Percentiles rank a stretch among this genome's conserved stretches.
phyloP scores from a whole-genome alignment of 140 eudicot genomes.

The Anethum foeniculum region DNA sequence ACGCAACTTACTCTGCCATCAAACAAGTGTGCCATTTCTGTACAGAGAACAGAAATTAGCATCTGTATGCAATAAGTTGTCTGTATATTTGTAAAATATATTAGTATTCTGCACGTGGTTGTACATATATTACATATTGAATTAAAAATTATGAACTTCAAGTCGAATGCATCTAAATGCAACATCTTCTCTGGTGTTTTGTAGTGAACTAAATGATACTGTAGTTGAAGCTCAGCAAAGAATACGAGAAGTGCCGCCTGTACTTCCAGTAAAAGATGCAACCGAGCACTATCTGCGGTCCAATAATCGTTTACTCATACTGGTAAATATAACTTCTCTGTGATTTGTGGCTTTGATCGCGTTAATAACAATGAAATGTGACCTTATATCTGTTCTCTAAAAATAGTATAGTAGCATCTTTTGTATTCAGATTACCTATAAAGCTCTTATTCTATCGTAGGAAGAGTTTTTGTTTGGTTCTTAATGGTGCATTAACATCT shows the following conservation, averaged over 20 bases:
- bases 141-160: not conserved
- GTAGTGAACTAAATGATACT: constrained; percentile 82
- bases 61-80: not conserved
- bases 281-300: constrained; percentile 48
- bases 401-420: not conserved
- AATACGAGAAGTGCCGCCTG: constrained; percentile 65
- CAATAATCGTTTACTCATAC: constrained; percentile 70
- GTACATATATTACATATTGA: not conserved
- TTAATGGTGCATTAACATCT: not conserved
- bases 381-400: not conserved
- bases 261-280: constrained; percentile 57
- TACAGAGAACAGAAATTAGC: not conserved
- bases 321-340: constrained; percentile 35
- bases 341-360: not conserved
- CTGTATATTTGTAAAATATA: not conserved
- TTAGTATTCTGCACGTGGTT: not conserved
- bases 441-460: not conserved
- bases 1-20: not conserved
- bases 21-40: not conserved
- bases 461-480: not conserved
- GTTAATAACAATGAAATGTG: not conserved
- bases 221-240: constrained; percentile 91
- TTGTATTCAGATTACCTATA: not conserved
- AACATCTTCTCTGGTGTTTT: constrained; percentile 21
- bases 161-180: not conserved